Conservation (phyloP, 148 eudicot species). For the Amaranthus cruentus region DNA sequence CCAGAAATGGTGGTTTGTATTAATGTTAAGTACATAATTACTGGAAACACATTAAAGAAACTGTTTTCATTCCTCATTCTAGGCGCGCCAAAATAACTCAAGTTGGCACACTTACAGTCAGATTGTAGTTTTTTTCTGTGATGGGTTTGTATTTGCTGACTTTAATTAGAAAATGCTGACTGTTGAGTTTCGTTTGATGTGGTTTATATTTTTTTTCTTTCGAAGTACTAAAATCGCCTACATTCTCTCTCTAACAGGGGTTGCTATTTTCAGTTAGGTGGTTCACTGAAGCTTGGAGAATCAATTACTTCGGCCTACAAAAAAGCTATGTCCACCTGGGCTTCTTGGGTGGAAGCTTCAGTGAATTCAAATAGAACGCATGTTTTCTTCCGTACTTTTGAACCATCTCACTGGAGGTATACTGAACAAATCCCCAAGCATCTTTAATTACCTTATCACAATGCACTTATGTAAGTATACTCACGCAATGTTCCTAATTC, state of each 20-base stretch:
- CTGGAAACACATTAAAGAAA: not conserved
- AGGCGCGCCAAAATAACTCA: not conserved
- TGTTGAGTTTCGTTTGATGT: not conserved
- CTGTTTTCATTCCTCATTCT: not conserved
- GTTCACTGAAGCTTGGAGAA: conserved; percentile 55
- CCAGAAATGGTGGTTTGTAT: too few species aligned
- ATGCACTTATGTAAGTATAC: not conserved
- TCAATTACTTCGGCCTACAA: conserved; percentile 42
- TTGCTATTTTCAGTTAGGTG: conserved; percentile 57
- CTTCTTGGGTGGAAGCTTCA: conserved; percentile 52
- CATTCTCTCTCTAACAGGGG: conserved; percentile 52
- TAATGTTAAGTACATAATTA: not conserved
- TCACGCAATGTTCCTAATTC: too few species aligned
- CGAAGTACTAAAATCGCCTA: conserved; percentile 15
- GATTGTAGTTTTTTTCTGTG: not conserved
- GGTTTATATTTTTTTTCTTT: not conserved
- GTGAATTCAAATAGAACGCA: conserved; percentile 42
- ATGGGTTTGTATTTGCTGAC: not conserved
- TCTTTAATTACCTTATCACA: not conserved
- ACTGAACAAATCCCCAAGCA: not conserved
- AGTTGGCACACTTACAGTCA: not conserved
- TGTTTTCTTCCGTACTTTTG: conserved; percentile 65
- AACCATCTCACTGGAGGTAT: conserved; percentile 72
- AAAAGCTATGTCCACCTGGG: conserved; percentile 54
- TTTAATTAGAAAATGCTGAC: not conserved